Percentiles rank a stretch among this genome's conserved stretches.
These are phyloP conservation scores for Amylocystis lapponica DNA, from an alignment of 768 basidiomycete genomes.

Conservation along the genomic window DNA sequence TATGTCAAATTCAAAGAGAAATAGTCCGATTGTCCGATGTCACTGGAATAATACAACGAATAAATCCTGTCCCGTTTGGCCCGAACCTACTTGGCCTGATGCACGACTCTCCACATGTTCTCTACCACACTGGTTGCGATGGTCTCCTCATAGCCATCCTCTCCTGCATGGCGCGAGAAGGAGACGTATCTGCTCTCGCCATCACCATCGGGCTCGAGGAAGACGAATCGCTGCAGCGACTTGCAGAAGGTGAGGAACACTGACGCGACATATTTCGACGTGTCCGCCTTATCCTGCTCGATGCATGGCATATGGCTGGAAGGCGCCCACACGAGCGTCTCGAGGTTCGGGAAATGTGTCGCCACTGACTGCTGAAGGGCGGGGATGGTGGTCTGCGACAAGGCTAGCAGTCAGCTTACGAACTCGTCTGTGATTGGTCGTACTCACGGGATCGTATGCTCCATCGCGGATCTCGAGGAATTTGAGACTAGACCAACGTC, in stretches of 20 bases:
- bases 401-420: not conserved
- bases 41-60: too few species aligned
- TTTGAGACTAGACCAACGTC: conserved; percentile 2
- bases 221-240: not conserved
- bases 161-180: not conserved
- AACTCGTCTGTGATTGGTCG: not conserved
- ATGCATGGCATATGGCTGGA: not conserved
- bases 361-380: not conserved
- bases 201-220: not conserved
- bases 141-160: not conserved
- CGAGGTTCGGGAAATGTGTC: not conserved
- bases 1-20: too few species aligned
- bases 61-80: too few species aligned
- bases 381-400: not conserved
- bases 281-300: too few species aligned
- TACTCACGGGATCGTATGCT: conserved; percentile 4
- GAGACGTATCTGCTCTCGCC: not conserved
- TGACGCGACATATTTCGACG: not conserved
- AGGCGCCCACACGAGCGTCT: conserved; percentile 7
- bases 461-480: conserved; percentile 7
- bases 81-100: too few species aligned
- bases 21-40: too few species aligned
- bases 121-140: not conserved
- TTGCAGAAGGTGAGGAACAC: conserved; percentile 6
- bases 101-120: conserved; percentile 1